These are phyloP conservation scores for Panicum hallii DNA, from an alignment of 202 grass and related monocot species.

Conservation along the genomic window DNA sequence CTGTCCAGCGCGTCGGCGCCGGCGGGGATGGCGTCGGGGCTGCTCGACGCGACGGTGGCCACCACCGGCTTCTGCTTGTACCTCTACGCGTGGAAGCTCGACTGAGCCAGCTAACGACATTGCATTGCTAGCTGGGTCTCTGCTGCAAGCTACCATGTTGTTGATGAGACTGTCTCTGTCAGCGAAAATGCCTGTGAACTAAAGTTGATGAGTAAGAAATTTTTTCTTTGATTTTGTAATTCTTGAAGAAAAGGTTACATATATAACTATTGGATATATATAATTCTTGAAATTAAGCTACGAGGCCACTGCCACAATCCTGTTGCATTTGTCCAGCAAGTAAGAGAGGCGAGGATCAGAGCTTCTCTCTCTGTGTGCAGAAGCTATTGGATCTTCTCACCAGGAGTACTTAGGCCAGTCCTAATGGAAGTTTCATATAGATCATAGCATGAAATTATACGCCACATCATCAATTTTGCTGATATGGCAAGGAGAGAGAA, in stretches of 20 bases:
- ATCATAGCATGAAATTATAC: too few relatives aligned
- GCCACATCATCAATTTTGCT: too few relatives aligned
- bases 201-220: conserved; percentile 32
- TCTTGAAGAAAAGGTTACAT: conserved; percentile 31
- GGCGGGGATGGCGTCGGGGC: conserved; percentile 26
- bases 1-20: conserved; percentile 50
- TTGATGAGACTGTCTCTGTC: background rate
- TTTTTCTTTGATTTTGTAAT: conserved; percentile 45
- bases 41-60: conserved; percentile 20
- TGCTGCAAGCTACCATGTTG: background rate
- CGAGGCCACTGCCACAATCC: background rate
- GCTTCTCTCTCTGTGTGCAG: background rate
- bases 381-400: background rate
- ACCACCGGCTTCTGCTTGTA: conserved; percentile 62
- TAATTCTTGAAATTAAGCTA: conserved; percentile 22
- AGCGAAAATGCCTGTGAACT: conserved; percentile 17
- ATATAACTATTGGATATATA: conserved; percentile 57
- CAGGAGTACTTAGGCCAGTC: background rate
- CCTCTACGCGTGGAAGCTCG: conserved; percentile 82
- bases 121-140: background rate
- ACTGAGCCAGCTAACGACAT: conserved; percentile 33
- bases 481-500: too few relatives aligned
- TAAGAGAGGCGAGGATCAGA: background rate
- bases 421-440: too few relatives aligned
- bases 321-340: background rate